Percentiles rank a stretch among this genome's conserved stretches.
phyloP scores from a whole-genome alignment of 768 basidiomycete genomes.

The Hydnomerulius pinastri region DNA sequence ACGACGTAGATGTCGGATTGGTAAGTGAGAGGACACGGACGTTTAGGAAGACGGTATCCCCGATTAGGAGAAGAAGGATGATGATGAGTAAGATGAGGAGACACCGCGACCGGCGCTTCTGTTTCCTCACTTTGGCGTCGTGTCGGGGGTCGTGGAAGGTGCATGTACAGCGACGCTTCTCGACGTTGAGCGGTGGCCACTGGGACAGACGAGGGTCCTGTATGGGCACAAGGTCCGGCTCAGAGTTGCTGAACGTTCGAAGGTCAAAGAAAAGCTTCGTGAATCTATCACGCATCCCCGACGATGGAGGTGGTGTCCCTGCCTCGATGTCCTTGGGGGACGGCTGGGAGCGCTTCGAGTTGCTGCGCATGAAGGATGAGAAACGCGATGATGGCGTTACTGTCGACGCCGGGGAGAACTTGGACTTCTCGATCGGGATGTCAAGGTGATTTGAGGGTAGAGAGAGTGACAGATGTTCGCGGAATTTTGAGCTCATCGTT shows the following conservation, averaged over 20 bases:
- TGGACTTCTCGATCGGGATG: conserved; percentile 34
- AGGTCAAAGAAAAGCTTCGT: conserved; percentile 40
- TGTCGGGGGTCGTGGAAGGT: conserved; percentile 20
- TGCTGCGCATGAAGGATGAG: conserved; percentile 23
- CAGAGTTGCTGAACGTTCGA: conserved; percentile 26
- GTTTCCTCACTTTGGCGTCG: conserved; percentile 23
- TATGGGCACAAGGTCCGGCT: conserved; percentile 28
- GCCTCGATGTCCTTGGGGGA: conserved; percentile 29
- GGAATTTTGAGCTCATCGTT: conserved; percentile 32
- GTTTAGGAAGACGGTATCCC: conserved; percentile 41
- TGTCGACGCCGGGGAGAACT: conserved; percentile 47
- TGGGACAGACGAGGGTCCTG: conserved; percentile 23
- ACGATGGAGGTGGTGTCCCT: conserved; percentile 17
- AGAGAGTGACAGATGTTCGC: conserved; percentile 31
- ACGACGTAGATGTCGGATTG: conserved; percentile 10
- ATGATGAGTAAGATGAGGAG: conserved; percentile 37
- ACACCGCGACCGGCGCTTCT: conserved; percentile 32
- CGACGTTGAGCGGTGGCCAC: conserved; percentile 44
- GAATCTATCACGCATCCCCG: conserved; percentile 33
- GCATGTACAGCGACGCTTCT: conserved; percentile 34
- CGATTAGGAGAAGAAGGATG: conserved; percentile 44
- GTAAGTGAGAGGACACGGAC: conserved; percentile 32
- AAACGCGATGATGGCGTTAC: conserved; percentile 29
- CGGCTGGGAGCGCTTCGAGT: conserved; percentile 12
- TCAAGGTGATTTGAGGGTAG: conserved; percentile 9